Evolutionary conservation across 441 rosid species (phyloP).

Genomic region (Populus tomentosa): DNA sequence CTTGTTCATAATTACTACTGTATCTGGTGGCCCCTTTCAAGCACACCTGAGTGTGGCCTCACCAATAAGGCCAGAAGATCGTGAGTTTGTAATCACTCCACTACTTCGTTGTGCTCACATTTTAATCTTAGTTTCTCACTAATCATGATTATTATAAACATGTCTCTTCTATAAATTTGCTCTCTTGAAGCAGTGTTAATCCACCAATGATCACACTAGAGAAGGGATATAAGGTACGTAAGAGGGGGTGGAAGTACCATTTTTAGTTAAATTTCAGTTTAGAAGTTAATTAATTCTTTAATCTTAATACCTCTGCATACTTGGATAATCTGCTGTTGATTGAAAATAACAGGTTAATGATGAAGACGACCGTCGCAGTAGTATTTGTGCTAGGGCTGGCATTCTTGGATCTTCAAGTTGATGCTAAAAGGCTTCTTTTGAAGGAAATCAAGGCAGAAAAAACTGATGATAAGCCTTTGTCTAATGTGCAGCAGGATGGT

Average conservation of each 20-base stretch:
- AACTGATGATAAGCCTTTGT: background rate
- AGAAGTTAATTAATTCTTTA: background rate
- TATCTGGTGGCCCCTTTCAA: background rate
- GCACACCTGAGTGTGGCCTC: background rate
- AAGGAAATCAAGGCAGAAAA: background rate
- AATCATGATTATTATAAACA: slow-evolving; percentile 17
- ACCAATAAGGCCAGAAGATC: background rate
- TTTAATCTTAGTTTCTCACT: slow-evolving; percentile 9
- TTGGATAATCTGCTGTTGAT: background rate
- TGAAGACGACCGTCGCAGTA: slow-evolving; percentile 19
- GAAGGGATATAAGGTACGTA: slow-evolving; percentile 9
- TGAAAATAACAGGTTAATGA: slow-evolving; percentile 7
- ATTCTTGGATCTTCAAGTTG: slow-evolving; percentile 16
- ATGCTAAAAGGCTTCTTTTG: slow-evolving; percentile 14
- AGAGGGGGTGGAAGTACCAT: background rate
- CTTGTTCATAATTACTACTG: slow-evolving; percentile 5
- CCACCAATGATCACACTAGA: slow-evolving; percentile 2
- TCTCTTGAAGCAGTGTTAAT: slow-evolving; percentile 1
- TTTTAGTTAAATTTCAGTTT: slow-evolving; percentile 2
- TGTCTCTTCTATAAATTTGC: slow-evolving; percentile 18
- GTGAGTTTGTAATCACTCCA: slow-evolving; percentile 15
- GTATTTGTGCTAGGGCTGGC: slow-evolving; percentile 18
- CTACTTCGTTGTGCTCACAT: slow-evolving; percentile 4
- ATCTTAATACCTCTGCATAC: background rate
- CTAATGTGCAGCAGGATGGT: background rate